Percentiles rank a stretch among this genome's conserved stretches.
phyloP scores from a whole-genome alignment of 768 basidiomycete genomes.

The Sarcodon aspratus region DNA sequence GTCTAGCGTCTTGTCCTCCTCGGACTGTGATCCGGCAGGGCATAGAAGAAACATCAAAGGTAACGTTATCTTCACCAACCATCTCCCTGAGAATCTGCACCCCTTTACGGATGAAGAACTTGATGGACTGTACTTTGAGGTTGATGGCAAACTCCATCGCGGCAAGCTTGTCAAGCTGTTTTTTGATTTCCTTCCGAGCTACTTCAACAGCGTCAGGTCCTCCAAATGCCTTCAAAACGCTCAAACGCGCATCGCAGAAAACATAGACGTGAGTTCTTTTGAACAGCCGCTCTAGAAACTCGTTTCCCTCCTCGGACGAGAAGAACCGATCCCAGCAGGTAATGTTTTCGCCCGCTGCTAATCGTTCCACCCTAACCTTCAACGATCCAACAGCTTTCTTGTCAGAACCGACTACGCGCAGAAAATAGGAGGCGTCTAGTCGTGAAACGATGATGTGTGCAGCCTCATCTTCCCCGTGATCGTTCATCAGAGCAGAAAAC shows the following conservation, averaged over 20 bases:
- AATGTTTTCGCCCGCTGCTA: constrained; percentile 39
- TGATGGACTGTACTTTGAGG: constrained; percentile 27
- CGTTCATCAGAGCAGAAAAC: not conserved
- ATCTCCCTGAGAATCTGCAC: constrained; percentile 37
- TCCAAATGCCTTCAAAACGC: constrained; percentile 37
- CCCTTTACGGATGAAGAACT: constrained; percentile 41
- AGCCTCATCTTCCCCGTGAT: constrained; percentile 11
- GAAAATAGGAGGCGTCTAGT: constrained; percentile 17
- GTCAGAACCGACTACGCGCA: constrained; percentile 37
- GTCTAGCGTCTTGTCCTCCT: not conserved
- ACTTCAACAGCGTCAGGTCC: constrained; percentile 23
- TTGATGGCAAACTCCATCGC: constrained; percentile 28
- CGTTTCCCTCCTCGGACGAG: constrained; percentile 1
- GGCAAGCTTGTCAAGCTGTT: constrained; percentile 37
- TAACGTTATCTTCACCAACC: constrained; percentile 42
- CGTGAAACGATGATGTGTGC: constrained; percentile 20
- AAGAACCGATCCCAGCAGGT: constrained; percentile 32
- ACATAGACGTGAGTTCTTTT: constrained; percentile 29
- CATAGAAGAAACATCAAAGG: constrained; percentile 25
- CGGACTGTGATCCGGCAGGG: not conserved
- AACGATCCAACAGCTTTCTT: constrained; percentile 42
- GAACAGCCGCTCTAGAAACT: not conserved
- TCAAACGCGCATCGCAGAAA: constrained; percentile 32
- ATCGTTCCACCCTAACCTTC: constrained; percentile 48
- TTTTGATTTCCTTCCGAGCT: constrained; percentile 34